A percentile compares a stretch with the other conserved stretches of the same genome.
Conservation (phyloP, 208 protist species). For the Leishmania lainsoni region DNA sequence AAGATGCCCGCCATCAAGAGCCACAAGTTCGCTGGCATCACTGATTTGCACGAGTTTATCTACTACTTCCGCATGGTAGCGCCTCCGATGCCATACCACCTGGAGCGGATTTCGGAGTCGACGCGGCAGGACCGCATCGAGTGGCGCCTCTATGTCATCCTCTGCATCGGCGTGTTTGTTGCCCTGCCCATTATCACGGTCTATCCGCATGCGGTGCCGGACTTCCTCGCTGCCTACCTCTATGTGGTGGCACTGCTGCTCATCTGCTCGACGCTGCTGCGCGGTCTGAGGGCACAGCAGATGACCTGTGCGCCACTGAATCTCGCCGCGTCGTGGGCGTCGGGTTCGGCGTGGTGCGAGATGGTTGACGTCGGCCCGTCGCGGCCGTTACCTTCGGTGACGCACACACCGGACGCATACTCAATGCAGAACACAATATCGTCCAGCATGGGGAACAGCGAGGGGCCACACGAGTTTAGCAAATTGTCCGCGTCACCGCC, state of each 20-base stretch:
- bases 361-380: neutral
- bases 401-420: neutral
- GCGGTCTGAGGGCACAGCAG: conserved; percentile 43
- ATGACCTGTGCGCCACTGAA: conserved; percentile 45
- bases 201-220: conserved; percentile 50
- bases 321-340: conserved; percentile 42
- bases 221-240: conserved; percentile 36
- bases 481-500: neutral
- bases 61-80: conserved; percentile 51
- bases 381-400: neutral
- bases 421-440: neutral
- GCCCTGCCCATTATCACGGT: conserved; percentile 48
- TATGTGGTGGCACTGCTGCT: conserved; percentile 37
- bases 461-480: neutral
- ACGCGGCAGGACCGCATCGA: conserved; percentile 36
- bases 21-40: conserved; percentile 52
- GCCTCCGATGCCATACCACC: conserved; percentile 32
- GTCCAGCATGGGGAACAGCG: neutral
- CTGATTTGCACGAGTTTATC: conserved; percentile 44
- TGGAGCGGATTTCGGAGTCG: conserved; percentile 31
- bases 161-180: conserved; percentile 32
- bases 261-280: conserved; percentile 31
- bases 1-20: conserved; percentile 59
- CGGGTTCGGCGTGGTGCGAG: conserved; percentile 13
- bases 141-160: conserved; percentile 52